Percentiles rank a stretch among this genome's conserved stretches.
Evolutionary conservation across 768 basidiomycete species (phyloP).

Genomic region (Phylloporus sp.): DNA sequence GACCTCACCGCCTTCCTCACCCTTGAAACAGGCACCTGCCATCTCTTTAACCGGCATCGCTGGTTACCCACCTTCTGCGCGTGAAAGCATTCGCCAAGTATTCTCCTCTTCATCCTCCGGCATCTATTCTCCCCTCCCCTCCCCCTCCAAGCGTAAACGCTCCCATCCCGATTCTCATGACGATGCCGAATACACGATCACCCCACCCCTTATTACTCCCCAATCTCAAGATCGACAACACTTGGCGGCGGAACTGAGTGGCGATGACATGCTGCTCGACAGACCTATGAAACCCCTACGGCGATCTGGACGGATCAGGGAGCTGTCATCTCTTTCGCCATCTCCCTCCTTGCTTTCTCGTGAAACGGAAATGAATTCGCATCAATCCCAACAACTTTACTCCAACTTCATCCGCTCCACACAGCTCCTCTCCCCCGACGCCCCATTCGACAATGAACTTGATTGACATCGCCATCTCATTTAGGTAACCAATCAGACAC

Average conservation of each 20-base stretch:
- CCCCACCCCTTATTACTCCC: conserved; percentile 12
- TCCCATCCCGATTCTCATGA: conserved; percentile 18
- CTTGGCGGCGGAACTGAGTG: conserved; percentile 21
- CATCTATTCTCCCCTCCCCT: conserved; percentile 28
- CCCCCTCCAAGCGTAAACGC: conserved; percentile 36
- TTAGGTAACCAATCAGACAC: conserved; percentile 24
- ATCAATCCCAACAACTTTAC: conserved; percentile 22
- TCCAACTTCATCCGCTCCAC: conserved; percentile 16
- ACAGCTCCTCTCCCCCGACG: conserved; percentile 16
- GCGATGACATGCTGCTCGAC: conserved; percentile 28
- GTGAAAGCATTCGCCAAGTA: conserved; percentile 51
- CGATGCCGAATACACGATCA: conserved; percentile 18
- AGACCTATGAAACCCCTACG: conserved; percentile 36
- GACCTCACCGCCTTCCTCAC: conserved; percentile 35
- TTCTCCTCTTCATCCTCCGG: conserved; percentile 36
- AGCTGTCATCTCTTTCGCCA: conserved; percentile 23
- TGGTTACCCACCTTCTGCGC: conserved; percentile 49
- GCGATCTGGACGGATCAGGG: conserved; percentile 29
- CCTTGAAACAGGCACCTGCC: conserved; percentile 28
- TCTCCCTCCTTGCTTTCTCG: conserved; percentile 21
- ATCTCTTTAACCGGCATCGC: conserved; percentile 15
- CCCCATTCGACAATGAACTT: conserved; percentile 23
- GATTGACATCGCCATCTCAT: conserved; percentile 20
- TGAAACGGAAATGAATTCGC: conserved; percentile 32
- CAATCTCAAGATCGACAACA: conserved; percentile 22